Evolutionary conservation across 2,329 filamentous ascomycete species (phyloP).

Genomic region (Colletotrichum sp.): DNA sequence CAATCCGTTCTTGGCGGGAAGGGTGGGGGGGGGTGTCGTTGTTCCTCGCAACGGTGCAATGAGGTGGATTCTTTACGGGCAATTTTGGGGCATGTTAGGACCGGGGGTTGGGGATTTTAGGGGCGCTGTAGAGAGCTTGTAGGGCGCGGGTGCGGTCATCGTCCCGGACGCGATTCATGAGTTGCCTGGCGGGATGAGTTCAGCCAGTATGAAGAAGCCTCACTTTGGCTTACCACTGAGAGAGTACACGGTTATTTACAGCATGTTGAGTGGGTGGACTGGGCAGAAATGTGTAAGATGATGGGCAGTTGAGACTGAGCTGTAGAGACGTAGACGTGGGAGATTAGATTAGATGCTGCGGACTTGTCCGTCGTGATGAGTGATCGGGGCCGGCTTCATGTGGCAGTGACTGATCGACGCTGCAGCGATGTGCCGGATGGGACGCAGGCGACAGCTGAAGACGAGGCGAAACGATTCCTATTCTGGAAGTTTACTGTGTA

Average conservation of each 20-base stretch:
- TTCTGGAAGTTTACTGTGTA: background rate
- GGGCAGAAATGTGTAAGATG: background rate
- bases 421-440: background rate
- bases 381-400: background rate
- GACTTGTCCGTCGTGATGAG: background rate
- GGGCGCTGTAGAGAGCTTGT: background rate
- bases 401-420: background rate
- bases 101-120: background rate
- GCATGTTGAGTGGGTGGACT: background rate
- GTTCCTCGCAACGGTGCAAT: background rate
- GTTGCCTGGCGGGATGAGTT: background rate
- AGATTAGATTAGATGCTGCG: background rate
- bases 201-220: background rate
- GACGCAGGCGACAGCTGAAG: background rate
- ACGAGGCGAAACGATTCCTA: background rate
- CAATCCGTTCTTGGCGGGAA: too few species aligned
- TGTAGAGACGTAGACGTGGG: background rate
- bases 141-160: background rate
- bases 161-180: background rate
- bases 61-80: background rate
- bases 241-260: background rate
- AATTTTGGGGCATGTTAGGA: background rate
- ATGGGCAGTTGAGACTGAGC: background rate
- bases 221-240: background rate
- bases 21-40: background rate